Evolutionary conservation across 306 rosid species (phyloP).

Genomic region (Lagenaria siceraria): DNA sequence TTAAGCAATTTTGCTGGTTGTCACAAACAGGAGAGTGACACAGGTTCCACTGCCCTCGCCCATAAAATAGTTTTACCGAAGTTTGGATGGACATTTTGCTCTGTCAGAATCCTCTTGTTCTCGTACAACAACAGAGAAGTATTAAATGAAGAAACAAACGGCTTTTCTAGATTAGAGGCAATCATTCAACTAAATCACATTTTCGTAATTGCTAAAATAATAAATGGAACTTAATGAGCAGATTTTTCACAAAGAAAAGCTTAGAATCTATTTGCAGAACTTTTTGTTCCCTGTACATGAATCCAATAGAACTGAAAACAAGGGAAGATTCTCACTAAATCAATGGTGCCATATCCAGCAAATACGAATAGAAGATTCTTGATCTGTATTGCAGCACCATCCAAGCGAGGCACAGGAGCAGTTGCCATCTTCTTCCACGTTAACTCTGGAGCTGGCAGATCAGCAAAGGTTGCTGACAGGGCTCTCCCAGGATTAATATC

Average conservation of each 20-base stretch:
- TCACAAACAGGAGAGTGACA: not conserved
- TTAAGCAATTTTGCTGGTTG: not conserved
- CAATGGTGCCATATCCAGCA: constrained; percentile 68
- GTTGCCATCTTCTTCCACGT: constrained; percentile 69
- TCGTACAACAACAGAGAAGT: not conserved
- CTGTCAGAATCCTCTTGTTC: not conserved
- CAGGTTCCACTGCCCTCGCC: not conserved
- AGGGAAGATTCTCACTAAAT: constrained; percentile 36
- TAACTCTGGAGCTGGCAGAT: constrained; percentile 60
- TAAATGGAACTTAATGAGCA: not conserved
- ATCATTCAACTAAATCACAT: not conserved
- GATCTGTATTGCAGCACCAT: constrained; percentile 69
- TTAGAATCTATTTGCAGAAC: not conserved
- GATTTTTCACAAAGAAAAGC: not conserved
- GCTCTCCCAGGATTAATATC: constrained; percentile 22
- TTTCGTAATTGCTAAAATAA: not conserved
- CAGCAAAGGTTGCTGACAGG: constrained; percentile 60
- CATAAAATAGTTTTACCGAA: not conserved
- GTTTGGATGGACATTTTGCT: not conserved
- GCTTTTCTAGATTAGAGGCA: not conserved
- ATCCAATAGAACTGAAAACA: not conserved
- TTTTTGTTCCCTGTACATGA: not conserved
- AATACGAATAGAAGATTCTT: constrained; percentile 49
- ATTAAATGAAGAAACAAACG: not conserved
- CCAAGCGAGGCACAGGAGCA: constrained; percentile 79